Conservation (phyloP, 495 filamentous ascomycete species). For the Opeltia flavorubescens region DNA sequence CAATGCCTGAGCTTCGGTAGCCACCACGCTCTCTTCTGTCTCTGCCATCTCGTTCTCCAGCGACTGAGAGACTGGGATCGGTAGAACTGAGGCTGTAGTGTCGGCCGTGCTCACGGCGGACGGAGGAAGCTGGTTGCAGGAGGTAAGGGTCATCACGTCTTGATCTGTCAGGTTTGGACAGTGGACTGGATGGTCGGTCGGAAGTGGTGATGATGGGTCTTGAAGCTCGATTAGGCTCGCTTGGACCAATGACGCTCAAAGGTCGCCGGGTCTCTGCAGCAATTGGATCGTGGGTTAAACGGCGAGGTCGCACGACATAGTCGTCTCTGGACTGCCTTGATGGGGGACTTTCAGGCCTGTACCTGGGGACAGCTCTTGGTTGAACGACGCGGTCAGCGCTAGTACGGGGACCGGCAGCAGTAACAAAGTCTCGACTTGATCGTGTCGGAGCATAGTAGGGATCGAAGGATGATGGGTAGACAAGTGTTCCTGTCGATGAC, state of each 20-base stretch:
- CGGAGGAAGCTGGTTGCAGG: constrained; percentile 13
- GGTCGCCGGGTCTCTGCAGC: constrained; percentile 8
- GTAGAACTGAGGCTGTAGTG: constrained; percentile 11
- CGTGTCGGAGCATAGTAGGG: constrained; percentile 8
- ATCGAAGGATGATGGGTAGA: constrained; percentile 9
- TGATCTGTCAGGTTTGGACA: constrained; percentile 9
- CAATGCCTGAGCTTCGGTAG: constrained; percentile 5
- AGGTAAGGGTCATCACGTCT: constrained; percentile 13
- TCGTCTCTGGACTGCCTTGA: constrained; percentile 12
- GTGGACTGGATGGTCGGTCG: constrained; percentile 14
- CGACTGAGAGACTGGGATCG: constrained; percentile 5
- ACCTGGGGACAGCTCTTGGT: constrained; percentile 4
- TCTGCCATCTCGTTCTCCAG: constrained; percentile 7
- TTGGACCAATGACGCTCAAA: constrained; percentile 10
- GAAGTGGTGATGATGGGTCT: constrained; percentile 13
- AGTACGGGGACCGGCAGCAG: constrained; percentile 7
- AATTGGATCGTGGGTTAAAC: constrained; percentile 8
- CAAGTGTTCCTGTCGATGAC: constrained; percentile 11
- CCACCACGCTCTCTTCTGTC: constrained; percentile 8
- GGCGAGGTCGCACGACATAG: constrained; percentile 12
- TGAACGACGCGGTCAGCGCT: constrained; percentile 11
- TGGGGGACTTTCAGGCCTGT: constrained; percentile 8
- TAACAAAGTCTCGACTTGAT: constrained; percentile 8
- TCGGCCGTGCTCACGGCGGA: constrained; percentile 12
- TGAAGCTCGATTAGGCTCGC: constrained; percentile 8